phyloP scores from a whole-genome alignment of 2,329 filamentous ascomycete genomes.

The Thelonectria blattea region DNA sequence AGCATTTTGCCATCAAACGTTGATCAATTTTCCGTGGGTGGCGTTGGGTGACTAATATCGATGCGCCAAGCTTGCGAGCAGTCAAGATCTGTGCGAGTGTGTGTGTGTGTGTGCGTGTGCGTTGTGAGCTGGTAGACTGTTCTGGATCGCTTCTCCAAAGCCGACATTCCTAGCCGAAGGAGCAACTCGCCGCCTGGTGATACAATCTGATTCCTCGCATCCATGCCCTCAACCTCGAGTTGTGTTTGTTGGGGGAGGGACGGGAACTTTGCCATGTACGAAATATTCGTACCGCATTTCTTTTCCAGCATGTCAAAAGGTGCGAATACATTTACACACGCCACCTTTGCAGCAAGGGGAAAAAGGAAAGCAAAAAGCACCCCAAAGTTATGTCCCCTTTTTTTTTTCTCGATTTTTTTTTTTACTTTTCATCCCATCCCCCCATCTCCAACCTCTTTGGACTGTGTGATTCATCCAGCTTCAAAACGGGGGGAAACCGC shows the following conservation, averaged over 20 bases:
- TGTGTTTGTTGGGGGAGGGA: neutral
- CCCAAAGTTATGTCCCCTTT: neutral
- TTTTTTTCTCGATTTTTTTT: neutral
- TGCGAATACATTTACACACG: neutral
- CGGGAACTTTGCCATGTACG: neutral
- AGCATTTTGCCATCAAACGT: no score
- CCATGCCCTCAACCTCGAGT: neutral
- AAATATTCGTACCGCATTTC: neutral
- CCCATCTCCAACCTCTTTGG: neutral
- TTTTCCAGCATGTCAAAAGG: neutral
- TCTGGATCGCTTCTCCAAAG: neutral
- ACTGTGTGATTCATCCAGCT: constrained; percentile 7
- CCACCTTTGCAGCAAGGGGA: neutral
- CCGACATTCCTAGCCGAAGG: constrained; percentile 2
- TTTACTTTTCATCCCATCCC: neutral
- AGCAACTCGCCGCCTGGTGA: neutral
- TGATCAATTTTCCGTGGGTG: constrained; percentile 2
- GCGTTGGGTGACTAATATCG: no score
- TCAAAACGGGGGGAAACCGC: neutral
- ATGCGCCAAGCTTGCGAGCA: neutral
- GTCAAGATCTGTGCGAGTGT: neutral
- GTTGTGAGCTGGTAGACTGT: neutral
- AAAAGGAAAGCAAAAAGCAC: constrained; percentile 1
- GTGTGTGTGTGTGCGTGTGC: neutral
- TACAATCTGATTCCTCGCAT: neutral